Conservation (phyloP, 2,329 filamentous ascomycete species). For the Fusarium sacchari region DNA sequence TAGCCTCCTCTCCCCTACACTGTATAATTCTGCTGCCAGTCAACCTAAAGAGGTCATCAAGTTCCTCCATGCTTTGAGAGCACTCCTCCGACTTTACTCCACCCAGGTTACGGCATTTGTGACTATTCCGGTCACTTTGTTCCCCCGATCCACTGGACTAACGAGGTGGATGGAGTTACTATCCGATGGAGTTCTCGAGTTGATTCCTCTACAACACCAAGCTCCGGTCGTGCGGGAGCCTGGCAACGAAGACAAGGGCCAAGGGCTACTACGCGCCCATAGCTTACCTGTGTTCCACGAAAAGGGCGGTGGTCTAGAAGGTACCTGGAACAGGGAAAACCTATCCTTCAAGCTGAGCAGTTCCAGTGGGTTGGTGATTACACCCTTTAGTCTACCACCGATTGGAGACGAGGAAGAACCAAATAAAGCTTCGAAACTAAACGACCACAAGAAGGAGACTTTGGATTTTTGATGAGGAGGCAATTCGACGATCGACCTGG, state of each 20-base stretch:
- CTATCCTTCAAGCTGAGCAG: slow-evolving; percentile 90
- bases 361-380: slow-evolving; percentile 81
- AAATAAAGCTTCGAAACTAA: slow-evolving; percentile 53
- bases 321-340: slow-evolving; percentile 79
- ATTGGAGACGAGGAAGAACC: slow-evolving; percentile 73
- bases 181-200: slow-evolving; percentile 85
- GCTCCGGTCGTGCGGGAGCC: slow-evolving; percentile 61
- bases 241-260: slow-evolving; percentile 75
- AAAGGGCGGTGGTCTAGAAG: slow-evolving; percentile 80
- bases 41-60: slow-evolving; percentile 79
- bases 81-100: slow-evolving; percentile 75
- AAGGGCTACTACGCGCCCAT: slow-evolving; percentile 87
- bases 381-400: slow-evolving; percentile 89
- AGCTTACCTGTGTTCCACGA: slow-evolving; percentile 87
- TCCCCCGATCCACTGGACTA: slow-evolving; percentile 78
- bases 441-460: slow-evolving; percentile 69
- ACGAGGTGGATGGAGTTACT: slow-evolving; percentile 88
- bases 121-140: slow-evolving; percentile 82
- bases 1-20: slow-evolving; percentile 82
- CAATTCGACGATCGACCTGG: not conserved
- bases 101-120: slow-evolving; percentile 75
- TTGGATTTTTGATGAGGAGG: slow-evolving; percentile 72
- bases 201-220: slow-evolving; percentile 74
- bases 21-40: slow-evolving; percentile 77
- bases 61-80: slow-evolving; percentile 82